A percentile compares a stretch with the other conserved stretches of the same genome.
These are phyloP conservation scores for Neopestalotiopsis rosae DNA, from an alignment of 2,329 filamentous ascomycete species.

Conservation along the genomic window DNA sequence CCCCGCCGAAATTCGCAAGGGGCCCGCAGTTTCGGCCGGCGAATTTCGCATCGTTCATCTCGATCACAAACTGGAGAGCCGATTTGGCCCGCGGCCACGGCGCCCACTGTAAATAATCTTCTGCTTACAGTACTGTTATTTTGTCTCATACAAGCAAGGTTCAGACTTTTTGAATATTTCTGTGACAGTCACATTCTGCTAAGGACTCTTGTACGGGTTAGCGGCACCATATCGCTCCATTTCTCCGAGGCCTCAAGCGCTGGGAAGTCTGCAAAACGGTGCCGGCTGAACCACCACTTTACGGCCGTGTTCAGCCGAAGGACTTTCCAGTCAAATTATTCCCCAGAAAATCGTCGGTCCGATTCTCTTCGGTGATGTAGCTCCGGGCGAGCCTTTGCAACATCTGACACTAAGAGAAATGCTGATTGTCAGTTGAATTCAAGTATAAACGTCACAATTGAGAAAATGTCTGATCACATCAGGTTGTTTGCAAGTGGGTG, in stretches of 20 bases:
- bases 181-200: background rate
- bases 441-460: background rate
- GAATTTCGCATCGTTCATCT: background rate
- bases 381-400: background rate
- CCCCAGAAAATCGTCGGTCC: background rate
- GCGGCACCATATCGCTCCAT: background rate
- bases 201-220: background rate
- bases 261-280: too few relatives aligned
- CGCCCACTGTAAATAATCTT: background rate
- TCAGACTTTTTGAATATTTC: background rate
- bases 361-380: background rate
- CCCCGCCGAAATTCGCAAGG: background rate
- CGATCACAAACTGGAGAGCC: background rate
- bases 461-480: background rate
- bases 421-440: too few relatives aligned
- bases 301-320: background rate
- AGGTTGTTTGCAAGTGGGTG: background rate
- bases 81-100: background rate
- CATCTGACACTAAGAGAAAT: too few relatives aligned
- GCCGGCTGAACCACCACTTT: background rate
- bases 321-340: background rate
- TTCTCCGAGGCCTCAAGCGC: background rate
- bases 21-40: background rate
- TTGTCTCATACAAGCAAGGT: background rate
- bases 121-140: too few relatives aligned